These are phyloP conservation scores for Fusarium beomiforme DNA, from an alignment of 2,329 filamentous ascomycete genomes.

Conservation along the genomic window DNA sequence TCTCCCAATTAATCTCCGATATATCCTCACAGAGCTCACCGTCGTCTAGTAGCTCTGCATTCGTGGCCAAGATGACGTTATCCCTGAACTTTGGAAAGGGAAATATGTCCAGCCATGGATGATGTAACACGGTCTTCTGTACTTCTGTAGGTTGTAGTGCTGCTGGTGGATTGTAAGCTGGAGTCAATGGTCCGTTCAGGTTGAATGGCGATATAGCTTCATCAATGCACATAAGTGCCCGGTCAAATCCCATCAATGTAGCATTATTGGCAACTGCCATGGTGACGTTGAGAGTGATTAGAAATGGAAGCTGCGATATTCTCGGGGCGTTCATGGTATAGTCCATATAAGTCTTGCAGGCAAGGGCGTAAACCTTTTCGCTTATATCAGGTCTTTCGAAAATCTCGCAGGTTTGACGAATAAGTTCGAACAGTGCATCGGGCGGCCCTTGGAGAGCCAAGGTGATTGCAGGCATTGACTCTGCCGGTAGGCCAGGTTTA, in stretches of 20 bases:
- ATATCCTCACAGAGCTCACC: conserved; percentile 11
- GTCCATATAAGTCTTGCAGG: conserved; percentile 11
- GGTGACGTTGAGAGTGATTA: conserved; percentile 12
- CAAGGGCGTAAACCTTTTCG: not conserved
- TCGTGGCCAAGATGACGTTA: conserved; percentile 1
- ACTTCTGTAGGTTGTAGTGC: not conserved
- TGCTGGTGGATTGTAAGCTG: not conserved
- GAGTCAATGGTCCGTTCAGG: not conserved
- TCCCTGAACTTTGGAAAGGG: conserved; percentile 10
- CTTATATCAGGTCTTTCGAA: not conserved
- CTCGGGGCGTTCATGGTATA: conserved; percentile 11
- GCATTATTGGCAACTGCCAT: conserved; percentile 19
- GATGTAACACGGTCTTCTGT: not conserved
- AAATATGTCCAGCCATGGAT: conserved; percentile 24
- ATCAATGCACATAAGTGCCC: not conserved
- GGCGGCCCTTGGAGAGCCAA: not conserved
- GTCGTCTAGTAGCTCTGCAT: not conserved
- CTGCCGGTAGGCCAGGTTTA: not conserved
- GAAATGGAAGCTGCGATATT: conserved; percentile 5
- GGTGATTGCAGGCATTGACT: not conserved
- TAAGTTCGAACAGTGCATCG: not conserved
- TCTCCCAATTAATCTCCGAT: not conserved
- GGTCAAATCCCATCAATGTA: not conserved
- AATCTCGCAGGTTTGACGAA: conserved; percentile 4
- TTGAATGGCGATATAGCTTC: conserved; percentile 11